phyloP scores from a whole-genome alignment of 1,284 basidiomycete genomes.

The Cystobasidiaceae sp. region DNA sequence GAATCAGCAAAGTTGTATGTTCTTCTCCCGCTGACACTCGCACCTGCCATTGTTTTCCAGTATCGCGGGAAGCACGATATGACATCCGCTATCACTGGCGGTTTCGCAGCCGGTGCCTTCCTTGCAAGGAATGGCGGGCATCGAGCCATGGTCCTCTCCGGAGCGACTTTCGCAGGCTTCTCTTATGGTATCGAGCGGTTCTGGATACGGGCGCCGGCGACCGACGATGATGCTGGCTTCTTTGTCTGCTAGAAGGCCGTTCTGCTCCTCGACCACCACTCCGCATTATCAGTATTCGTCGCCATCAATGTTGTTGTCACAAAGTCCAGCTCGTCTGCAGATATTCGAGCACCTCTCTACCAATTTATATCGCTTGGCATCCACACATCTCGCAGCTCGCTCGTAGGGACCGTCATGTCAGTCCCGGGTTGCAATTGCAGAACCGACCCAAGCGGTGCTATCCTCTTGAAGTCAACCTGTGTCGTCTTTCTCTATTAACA shows the following conservation, averaged over 20 bases:
- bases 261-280: no score
- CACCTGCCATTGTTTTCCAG: neutral
- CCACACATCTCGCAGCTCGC: no score
- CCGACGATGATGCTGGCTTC: conserved; percentile 28
- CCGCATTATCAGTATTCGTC: no score
- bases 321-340: no score
- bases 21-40: neutral
- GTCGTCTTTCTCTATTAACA: no score
- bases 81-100: conserved; percentile 16
- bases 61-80: conserved; percentile 30
- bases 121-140: conserved; percentile 10
- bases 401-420: no score
- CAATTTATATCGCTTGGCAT: no score
- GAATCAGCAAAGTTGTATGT: neutral
- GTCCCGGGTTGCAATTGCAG: no score
- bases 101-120: conserved; percentile 21
- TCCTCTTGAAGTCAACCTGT: no score
- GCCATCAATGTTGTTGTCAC: no score
- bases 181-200: conserved; percentile 26
- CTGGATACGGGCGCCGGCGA: conserved; percentile 15
- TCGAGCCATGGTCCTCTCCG: conserved; percentile 4
- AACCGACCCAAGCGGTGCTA: no score
- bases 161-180: conserved; percentile 26
- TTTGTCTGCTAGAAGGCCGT: conserved; percentile 31
- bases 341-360: no score